A percentile compares a stretch with the other conserved stretches of the same genome.
These are phyloP conservation scores for Conticribra weissflogii DNA, from an alignment of 108 stramenopile species.

Conservation along the genomic window DNA sequence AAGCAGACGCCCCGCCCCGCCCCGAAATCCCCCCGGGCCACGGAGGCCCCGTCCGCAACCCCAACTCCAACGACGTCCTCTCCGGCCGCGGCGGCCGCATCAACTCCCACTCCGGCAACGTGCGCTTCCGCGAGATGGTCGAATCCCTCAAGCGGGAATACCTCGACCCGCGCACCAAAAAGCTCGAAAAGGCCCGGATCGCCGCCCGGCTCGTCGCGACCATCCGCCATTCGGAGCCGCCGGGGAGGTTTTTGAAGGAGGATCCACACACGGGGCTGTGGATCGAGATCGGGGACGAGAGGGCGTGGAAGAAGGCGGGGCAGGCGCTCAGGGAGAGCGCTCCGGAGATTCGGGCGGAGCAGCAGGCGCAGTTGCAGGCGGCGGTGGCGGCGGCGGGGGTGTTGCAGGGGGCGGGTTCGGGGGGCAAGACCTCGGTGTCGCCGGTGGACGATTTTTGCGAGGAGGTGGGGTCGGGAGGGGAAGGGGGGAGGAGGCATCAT, in stretches of 20 bases:
- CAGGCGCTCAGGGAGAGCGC: conserved; percentile 87
- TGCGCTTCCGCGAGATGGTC: conserved; percentile 79
- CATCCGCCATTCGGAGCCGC: conserved; percentile 71
- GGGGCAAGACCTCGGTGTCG: neutral
- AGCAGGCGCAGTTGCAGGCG: conserved; percentile 34
- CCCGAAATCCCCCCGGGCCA: conserved; percentile 35
- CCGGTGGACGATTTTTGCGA: neutral
- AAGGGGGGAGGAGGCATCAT: neutral
- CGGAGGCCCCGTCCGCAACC: conserved; percentile 43
- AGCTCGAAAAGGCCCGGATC: conserved; percentile 85
- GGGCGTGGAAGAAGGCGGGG: conserved; percentile 86
- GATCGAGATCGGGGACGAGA: conserved; percentile 87
- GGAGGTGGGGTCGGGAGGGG: neutral
- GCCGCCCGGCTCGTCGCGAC: conserved; percentile 67
- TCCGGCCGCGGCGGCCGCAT: conserved; percentile 89
- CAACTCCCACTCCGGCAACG: conserved; percentile 88
- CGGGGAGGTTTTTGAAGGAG: conserved; percentile 86
- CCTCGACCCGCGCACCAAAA: conserved; percentile 73
- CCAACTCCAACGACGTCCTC: conserved; percentile 77
- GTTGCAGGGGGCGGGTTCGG: conserved; percentile 2
- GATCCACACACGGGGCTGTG: conserved; percentile 67
- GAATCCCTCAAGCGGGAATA: conserved; percentile 67
- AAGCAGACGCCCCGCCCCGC: conserved; percentile 25
- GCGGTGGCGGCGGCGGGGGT: conserved; percentile 26
- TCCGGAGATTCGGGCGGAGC: conserved; percentile 71